Conservation (phyloP, 2,329 filamentous ascomycete genomes). For the Fusarium agapanthi region DNA sequence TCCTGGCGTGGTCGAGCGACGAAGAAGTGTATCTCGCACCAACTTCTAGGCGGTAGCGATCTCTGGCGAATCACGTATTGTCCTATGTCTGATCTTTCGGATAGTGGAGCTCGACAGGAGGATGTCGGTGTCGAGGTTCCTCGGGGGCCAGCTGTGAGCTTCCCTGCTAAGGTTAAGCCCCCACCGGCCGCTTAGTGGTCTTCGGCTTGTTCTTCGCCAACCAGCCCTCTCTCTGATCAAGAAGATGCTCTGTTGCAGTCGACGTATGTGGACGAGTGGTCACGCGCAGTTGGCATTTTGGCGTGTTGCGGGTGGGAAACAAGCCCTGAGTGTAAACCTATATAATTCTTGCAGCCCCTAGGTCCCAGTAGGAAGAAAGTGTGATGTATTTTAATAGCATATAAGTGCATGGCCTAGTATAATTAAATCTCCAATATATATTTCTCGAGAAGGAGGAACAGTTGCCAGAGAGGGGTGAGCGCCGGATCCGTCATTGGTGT, state of each 20-base stretch:
- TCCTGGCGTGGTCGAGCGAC: too few species aligned
- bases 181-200: neutral
- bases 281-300: neutral
- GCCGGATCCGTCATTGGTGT: too few species aligned
- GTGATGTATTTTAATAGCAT: neutral
- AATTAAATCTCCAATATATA: neutral
- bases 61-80: neutral
- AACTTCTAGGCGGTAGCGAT: neutral
- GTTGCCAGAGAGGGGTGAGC: too few species aligned
- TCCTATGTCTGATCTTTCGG: neutral
- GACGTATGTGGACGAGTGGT: neutral
- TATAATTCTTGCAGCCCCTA: neutral
- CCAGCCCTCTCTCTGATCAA: neutral
- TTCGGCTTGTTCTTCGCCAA: neutral
- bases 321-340: neutral
- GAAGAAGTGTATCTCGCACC: too few species aligned
- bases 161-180: neutral
- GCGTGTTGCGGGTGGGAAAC: neutral
- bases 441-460: neutral
- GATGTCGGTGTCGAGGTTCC: neutral
- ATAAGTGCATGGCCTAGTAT: neutral
- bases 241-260: neutral
- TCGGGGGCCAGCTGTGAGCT: neutral
- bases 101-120: neutral
- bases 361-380: neutral